A percentile compares a stretch with the other conserved stretches of the same genome.
Evolutionary conservation across 805 yeast genomes (phyloP).

Genomic region (Candida oleophila): DNA sequence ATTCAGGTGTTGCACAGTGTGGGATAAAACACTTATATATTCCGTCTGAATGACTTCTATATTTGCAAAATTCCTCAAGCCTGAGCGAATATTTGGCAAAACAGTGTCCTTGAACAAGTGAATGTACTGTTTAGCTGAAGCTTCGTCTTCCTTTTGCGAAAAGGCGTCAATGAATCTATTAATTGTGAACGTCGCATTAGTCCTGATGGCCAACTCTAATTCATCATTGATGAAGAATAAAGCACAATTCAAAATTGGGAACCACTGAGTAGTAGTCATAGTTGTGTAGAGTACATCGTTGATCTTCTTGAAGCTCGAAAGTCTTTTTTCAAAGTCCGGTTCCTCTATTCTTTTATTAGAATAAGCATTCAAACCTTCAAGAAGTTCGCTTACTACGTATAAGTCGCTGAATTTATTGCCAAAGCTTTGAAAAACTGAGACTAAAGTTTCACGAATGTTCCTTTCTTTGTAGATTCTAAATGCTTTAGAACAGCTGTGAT

Average conservation of each 20-base stretch:
- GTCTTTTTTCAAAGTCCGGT: conserved; percentile 74
- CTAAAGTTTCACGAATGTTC: conserved; percentile 60
- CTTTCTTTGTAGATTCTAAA: conserved; percentile 59
- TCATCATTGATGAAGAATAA: conserved; percentile 74
- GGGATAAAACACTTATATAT: conserved; percentile 63
- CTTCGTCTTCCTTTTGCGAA: conserved; percentile 22
- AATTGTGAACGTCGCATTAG: conserved; percentile 67
- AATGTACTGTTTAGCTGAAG: conserved; percentile 27
- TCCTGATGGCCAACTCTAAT: conserved; percentile 76
- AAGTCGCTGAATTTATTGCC: conserved; percentile 49
- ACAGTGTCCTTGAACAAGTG: conserved; percentile 50
- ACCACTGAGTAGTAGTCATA: conserved; percentile 65
- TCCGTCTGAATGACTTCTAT: conserved; percentile 69
- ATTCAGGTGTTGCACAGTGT: conserved; percentile 51
- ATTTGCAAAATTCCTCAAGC: conserved; percentile 49
- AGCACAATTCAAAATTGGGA: conserved; percentile 68
- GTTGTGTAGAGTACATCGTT: conserved; percentile 52
- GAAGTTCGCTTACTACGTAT: conserved; percentile 46
- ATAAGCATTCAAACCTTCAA: conserved; percentile 69
- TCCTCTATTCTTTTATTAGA: conserved; percentile 62
- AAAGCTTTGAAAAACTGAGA: conserved; percentile 57
- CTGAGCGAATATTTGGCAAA: conserved; percentile 64
- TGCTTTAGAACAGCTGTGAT: conserved; percentile 52
- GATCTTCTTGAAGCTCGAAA: conserved; percentile 63
- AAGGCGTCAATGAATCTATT: conserved; percentile 63